Percentiles rank a stretch among this genome's conserved stretches.
phyloP scores from a whole-genome alignment of 192 early-diverging fungal species.

The Geranomyces michiganensis region DNA sequence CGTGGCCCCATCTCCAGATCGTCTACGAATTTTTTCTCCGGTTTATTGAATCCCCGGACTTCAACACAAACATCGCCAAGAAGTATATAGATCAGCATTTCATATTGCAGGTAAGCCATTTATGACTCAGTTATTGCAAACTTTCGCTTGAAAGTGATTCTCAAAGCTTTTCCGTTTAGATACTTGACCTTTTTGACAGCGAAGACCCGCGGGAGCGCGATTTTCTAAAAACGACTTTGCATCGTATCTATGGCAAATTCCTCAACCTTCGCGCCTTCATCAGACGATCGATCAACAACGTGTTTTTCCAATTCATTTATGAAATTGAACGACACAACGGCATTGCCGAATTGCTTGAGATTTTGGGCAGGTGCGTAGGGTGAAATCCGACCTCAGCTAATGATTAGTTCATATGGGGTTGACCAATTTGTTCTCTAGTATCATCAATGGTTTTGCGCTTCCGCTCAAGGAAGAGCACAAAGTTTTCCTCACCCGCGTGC shows the following conservation, averaged over 20 bases:
- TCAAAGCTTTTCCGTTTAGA: conserved; percentile 49
- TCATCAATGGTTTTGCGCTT: conserved; percentile 99
- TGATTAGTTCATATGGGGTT: not conserved
- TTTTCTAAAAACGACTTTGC: conserved; percentile 96
- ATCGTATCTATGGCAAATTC: conserved; percentile 99
- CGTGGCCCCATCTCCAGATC: conserved; percentile 97
- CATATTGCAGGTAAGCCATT: conserved; percentile 71
- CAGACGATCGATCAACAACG: conserved; percentile 95
- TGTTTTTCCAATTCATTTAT: conserved; percentile 98
- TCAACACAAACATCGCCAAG: conserved; percentile 95
- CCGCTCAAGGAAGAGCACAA: conserved; percentile 99
- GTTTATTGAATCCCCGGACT: conserved; percentile 97
- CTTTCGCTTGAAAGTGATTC: not conserved
- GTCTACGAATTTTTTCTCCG: conserved; percentile 98
- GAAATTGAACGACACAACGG: conserved; percentile 97
- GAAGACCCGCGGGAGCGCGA: conserved; percentile 99
- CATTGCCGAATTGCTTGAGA: conserved; percentile 97
- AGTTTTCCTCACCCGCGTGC: conserved; percentile 87
- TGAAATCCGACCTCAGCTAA: not conserved
- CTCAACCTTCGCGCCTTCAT: conserved; percentile 96
- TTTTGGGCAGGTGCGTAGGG: conserved; percentile 82
- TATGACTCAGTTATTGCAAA: not conserved
- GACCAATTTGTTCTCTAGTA: conserved; percentile 59
- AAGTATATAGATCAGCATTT: conserved; percentile 97
- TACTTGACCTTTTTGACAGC: conserved; percentile 97